Evolutionary conservation across 2,329 filamentous ascomycete genomes (phyloP).

Genomic region (Nemania abortiva): DNA sequence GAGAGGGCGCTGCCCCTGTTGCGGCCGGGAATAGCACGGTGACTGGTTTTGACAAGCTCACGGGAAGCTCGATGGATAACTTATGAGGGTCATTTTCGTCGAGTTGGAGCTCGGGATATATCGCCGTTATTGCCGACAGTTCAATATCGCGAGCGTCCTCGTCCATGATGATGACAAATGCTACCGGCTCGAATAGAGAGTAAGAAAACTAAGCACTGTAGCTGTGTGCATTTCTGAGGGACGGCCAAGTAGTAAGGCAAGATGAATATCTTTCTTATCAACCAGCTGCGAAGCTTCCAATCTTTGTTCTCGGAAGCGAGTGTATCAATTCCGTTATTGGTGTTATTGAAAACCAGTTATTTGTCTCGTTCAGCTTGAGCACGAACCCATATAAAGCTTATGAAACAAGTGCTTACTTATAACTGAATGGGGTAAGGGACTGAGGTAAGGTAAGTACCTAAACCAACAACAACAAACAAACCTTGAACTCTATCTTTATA

Average conservation of each 20-base stretch:
- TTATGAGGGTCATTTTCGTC: constrained; percentile 59
- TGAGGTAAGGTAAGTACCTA: not conserved
- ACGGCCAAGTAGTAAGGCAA: not conserved
- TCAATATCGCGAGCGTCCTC: constrained; percentile 68
- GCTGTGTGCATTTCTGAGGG: constrained; percentile 39
- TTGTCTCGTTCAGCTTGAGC: not conserved
- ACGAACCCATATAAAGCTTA: not conserved
- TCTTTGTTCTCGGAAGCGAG: constrained; percentile 9
- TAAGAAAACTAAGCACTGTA: constrained; percentile 32
- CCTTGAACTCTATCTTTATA: not conserved
- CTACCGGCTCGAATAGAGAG: constrained; percentile 42
- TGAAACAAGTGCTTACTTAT: not conserved
- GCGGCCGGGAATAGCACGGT: constrained; percentile 69
- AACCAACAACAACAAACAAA: not conserved
- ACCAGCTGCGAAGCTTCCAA: constrained; percentile 1
- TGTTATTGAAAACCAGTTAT: constrained; percentile 1
- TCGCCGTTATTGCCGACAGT: constrained; percentile 71
- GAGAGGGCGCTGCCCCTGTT: constrained; percentile 51
- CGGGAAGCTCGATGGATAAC: constrained; percentile 69
- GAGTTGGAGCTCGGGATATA: constrained; percentile 73
- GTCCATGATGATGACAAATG: constrained; percentile 47
- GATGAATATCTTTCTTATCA: constrained; percentile 21
- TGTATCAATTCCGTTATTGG: not conserved
- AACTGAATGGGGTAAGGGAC: not conserved
- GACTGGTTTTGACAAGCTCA: constrained; percentile 66